A percentile compares a stretch with the other conserved stretches of the same genome.
Evolutionary conservation across 2,329 filamentous ascomycete genomes (phyloP).

Genomic region (Davidsoniella australis): DNA sequence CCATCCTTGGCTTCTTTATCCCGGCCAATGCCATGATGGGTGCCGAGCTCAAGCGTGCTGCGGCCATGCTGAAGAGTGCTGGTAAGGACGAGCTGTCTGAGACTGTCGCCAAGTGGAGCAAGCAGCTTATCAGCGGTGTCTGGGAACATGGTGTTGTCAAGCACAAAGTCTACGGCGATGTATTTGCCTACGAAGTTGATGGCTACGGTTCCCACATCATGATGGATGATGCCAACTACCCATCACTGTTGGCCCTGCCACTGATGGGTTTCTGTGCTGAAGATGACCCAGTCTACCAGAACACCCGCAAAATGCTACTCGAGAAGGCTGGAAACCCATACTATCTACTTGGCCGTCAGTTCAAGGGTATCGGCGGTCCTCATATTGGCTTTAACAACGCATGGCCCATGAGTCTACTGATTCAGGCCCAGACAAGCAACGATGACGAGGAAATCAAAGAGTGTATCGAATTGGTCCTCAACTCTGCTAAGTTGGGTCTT

Average conservation of each 20-base stretch:
- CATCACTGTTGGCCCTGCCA: conserved; percentile 62
- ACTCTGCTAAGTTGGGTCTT: conserved; percentile 58
- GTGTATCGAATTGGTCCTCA: conserved; percentile 57
- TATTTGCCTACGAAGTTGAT: conserved; percentile 80
- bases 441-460: conserved; percentile 66
- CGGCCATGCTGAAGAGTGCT: conserved; percentile 46
- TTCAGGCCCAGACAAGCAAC: conserved; percentile 79
- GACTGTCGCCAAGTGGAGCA: conserved; percentile 39
- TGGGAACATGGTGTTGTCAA: conserved; percentile 69
- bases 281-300: conserved; percentile 59
- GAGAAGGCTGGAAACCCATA: conserved; percentile 70
- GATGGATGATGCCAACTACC: conserved; percentile 84
- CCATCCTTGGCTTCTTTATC: conserved; percentile 86
- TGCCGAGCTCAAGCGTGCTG: conserved; percentile 63
- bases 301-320: conserved; percentile 67
- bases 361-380: conserved; percentile 72
- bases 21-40: conserved; percentile 94
- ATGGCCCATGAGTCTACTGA: conserved; percentile 90
- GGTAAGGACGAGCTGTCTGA: conserved; percentile 37
- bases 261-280: conserved; percentile 56
- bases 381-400: conserved; percentile 74
- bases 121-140: conserved; percentile 56
- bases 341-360: conserved; percentile 58
- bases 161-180: conserved; percentile 57
- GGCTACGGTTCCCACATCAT: conserved; percentile 67